phyloP scores from a whole-genome alignment of 305 asterid genomes.

The Fraxinus nigra region DNA sequence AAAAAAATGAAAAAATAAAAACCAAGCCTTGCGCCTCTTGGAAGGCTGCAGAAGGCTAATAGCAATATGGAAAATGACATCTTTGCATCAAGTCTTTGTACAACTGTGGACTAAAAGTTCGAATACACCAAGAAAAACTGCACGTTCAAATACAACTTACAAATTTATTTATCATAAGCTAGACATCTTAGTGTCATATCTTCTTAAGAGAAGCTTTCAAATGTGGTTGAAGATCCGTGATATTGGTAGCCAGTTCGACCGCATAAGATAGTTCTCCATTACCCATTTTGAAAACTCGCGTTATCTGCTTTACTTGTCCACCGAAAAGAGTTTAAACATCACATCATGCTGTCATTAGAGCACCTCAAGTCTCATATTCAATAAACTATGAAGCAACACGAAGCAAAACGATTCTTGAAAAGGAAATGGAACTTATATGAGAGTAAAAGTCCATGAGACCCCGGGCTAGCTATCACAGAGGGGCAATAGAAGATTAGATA shows the following conservation, averaged over 20 bases:
- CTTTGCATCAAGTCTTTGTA: background rate
- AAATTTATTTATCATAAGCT: background rate
- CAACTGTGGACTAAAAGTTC: background rate
- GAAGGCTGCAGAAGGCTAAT: background rate
- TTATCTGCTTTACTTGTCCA: slow-evolving; percentile 49
- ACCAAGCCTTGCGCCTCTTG: background rate
- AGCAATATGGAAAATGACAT: background rate
- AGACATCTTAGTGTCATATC: slow-evolving; percentile 25
- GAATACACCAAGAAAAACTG: background rate
- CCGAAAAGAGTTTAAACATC: background rate
- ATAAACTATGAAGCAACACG: background rate
- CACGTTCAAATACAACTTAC: background rate
- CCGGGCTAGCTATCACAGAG: background rate
- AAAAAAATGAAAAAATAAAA: no score
- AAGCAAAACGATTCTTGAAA: background rate
- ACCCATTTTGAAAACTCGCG: slow-evolving; percentile 44
- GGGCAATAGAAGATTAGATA: background rate
- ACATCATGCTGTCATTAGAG: background rate
- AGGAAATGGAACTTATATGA: background rate
- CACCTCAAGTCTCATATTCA: background rate
- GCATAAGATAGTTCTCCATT: slow-evolving; percentile 47
- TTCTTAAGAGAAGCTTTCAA: slow-evolving; percentile 55
- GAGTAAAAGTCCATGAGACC: background rate
- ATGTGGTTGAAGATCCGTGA: slow-evolving; percentile 47
- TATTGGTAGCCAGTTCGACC: slow-evolving; percentile 55